Evolutionary conservation across 2,329 filamentous ascomycete genomes (phyloP), one percentile per base, ranked within the genome.

Genomic region (Dactylellina sp.): DNA sequence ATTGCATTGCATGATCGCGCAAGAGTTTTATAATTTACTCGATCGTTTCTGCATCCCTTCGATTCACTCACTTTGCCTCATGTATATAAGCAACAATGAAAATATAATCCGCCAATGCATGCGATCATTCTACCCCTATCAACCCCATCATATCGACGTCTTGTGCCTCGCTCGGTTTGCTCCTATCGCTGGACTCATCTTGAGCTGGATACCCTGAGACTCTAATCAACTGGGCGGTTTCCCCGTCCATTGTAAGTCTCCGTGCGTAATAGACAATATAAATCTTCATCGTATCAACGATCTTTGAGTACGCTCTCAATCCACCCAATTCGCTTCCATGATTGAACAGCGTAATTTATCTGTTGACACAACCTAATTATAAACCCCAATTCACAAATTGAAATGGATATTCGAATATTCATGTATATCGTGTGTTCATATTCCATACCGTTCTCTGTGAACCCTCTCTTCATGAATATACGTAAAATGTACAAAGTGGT

Each of bases 271-370:
- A 74, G 70, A 74, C 70, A 60, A 74, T 74, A 74, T 66, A 16
- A 65, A 75, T 49, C 57, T 55, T 75, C 35, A 50, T 62, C 46
- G 59, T 70, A 61, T 75, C 71, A 75, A 60, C 64, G 71, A 63
- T 75, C 56, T 75, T 75, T 75, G 71, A 75, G 71, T 75, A 75
- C 71, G 71, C 64, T 59, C 63, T 63, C 64, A 37, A 49, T 60
- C 71, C 12, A 35, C 44, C 39, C 18, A 35, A 22, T 11, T 59
- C 56, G 57, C 71, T 70, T 64, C 64, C 71, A 60, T 75, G 71
- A 63, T 62, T 59, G 64, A 75, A 70, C 46, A 62, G 62, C 71
- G 71, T 75, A 75, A 74, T 75, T 70, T 75, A 75, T 75, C 71
- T 50, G 71, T 64, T 75, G 71, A 70, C 50, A 75, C 63, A 75